A percentile compares a stretch with the other conserved stretches of the same genome.
Evolutionary conservation across 257 asterid genomes (phyloP).

Genomic region (Nicotiana noctiflora): DNA sequence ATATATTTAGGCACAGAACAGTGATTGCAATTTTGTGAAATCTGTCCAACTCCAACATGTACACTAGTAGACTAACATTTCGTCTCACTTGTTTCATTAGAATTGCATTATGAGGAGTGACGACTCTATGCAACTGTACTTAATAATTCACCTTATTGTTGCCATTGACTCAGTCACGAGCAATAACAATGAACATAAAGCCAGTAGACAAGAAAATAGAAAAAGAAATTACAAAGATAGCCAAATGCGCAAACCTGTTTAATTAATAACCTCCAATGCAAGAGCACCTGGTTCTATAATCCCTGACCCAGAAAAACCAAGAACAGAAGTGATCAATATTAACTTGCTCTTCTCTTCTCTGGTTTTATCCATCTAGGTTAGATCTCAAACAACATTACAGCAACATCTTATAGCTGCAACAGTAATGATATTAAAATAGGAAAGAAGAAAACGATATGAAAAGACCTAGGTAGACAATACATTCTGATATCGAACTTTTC

Average conservation of each 20-base stretch:
- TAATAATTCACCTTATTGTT: neutral
- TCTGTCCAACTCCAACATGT: neutral
- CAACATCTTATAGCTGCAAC: slow-evolving; percentile 11
- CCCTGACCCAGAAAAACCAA: slow-evolving; percentile 8
- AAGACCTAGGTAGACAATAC: neutral
- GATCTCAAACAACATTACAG: slow-evolving; percentile 7
- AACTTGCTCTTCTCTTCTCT: slow-evolving; percentile 14
- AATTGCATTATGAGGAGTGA: neutral
- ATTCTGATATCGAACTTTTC: neutral
- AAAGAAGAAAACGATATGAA: neutral
- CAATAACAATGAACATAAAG: neutral
- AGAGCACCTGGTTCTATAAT: slow-evolving; percentile 8
- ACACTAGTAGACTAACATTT: neutral
- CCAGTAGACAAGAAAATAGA: neutral
- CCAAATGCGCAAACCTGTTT: slow-evolving; percentile 4
- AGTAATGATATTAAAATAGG: neutral
- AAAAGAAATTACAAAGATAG: neutral
- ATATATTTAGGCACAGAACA: neutral
- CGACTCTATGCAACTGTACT: neutral
- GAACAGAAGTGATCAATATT: slow-evolving; percentile 1
- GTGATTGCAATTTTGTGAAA: neutral
- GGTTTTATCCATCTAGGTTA: slow-evolving; percentile 17
- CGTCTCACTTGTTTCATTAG: neutral
- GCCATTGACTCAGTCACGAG: neutral
- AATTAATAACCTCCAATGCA: slow-evolving; percentile 7